Evolutionary conservation across 2,329 filamentous ascomycete genomes (phyloP), one percentile per base, ranked within the genome.

Genomic region (Xylariales sp.): DNA sequence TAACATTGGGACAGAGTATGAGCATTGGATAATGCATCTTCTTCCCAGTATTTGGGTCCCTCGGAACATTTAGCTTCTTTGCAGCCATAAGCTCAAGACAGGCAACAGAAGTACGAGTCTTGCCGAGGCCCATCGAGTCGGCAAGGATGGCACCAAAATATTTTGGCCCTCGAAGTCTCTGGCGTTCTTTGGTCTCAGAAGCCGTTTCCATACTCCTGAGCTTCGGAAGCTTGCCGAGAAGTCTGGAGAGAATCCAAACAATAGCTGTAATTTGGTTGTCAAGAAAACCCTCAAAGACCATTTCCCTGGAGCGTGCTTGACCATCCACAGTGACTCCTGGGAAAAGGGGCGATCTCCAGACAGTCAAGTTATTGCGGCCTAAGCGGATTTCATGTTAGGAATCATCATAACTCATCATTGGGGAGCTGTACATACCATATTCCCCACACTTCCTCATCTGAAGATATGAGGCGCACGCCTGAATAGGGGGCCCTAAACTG

Each of bases 221-320:
- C 16, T 19, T 45, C 1, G 56, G 57, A 3, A 58, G 52, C 1
- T 45, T 24, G 1, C 57, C 57, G 14, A 57, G 43, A 6, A 59
- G 38, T 27, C 55, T 51, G 2, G 50, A 54, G 4, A 59, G 40
- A 9, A 59, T 47, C 55, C 55, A 60, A 6, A 56, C 55, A n/a
- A 60, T 51, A 3, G 46, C 54, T 1, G 56, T 60, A 3, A 56
- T 35, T 36, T 59, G 56, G 24, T 53, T 54, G 18, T 53, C 51
- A 1, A 59, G 39, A 4, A 59, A 43, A 7, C 50, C 56, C 18
- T 44, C 51, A n/a, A 18, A 20, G 6, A 16, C 12, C 15, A 11
- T 34, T n/a, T 39, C 27, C 10, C 25, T 9, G 20, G 24, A n/a
- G 5, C 11, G 4, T 20, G 25, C 9, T 27, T 29, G 24, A 8